A percentile compares a stretch with the other conserved stretches of the same genome.
Evolutionary conservation across 352 stramenopile genomes (phyloP).

Genomic region (Phytophthora cactorum): DNA sequence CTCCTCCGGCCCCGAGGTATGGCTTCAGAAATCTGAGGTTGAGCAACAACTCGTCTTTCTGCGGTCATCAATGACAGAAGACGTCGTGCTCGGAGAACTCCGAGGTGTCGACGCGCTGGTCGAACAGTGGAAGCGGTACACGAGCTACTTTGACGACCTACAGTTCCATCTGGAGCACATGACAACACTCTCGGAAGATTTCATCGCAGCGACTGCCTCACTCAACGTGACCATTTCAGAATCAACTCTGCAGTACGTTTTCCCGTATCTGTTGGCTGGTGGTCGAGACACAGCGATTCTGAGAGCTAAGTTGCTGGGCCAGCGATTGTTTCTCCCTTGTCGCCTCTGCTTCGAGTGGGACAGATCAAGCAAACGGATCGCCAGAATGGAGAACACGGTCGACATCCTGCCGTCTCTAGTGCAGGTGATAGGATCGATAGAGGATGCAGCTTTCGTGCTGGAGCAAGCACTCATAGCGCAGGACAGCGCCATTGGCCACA

Average conservation of each 20-base stretch:
- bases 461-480: conserved; percentile 12
- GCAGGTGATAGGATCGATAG: conserved; percentile 8
- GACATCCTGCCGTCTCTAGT: conserved; percentile 23
- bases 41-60: conserved; percentile 39
- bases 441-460: conserved; percentile 18
- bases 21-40: conserved; percentile 29
- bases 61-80: conserved; percentile 18
- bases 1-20: conserved; percentile 11
- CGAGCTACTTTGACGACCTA: conserved; percentile 36
- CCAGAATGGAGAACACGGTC: conserved; percentile 17
- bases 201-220: conserved; percentile 7
- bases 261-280: conserved; percentile 3
- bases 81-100: conserved; percentile 28
- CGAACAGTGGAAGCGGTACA: conserved; percentile 36
- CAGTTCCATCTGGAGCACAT: conserved; percentile 38
- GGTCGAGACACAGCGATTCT: not conserved
- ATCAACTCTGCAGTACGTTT: conserved; percentile 20
- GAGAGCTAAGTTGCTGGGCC: conserved; percentile 16
- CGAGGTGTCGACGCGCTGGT: conserved; percentile 17
- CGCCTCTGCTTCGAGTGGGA: conserved; percentile 30
- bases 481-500: conserved; percentile 4
- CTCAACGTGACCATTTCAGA: conserved; percentile 23
- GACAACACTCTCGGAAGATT: conserved; percentile 12
- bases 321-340: conserved; percentile 18
- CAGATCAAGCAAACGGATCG: conserved; percentile 11